Base-by-base conservation (phyloP, 1,284 basidiomycete genomes). In the Apiotrichum laibachii region DNA sequence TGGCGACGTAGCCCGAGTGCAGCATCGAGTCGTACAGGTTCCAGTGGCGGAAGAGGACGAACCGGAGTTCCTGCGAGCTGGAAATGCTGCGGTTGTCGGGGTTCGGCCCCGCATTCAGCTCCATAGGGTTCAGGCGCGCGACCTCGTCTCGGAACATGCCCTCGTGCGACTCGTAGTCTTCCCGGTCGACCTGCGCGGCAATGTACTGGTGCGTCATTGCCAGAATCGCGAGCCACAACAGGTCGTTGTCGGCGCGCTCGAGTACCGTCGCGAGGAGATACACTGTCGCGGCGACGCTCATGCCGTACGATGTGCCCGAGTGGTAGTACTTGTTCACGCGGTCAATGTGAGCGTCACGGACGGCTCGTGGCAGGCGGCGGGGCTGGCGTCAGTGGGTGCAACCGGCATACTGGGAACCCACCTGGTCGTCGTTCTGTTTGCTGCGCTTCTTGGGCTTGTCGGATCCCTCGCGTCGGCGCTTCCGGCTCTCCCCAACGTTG, bases 1-100 rank as follows among this genome's bases (percentile, higher is more conserved):
- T 88, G 1, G 94, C 95, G 16, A 99, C 88, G 71, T 99, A 99
- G 63, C 89, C 88, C 1, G 93, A 96, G 75, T 99, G 95, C 72
- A 89, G 88, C 95, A 99, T 99, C 13, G 92, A 86, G 71, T 97
- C 93, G 73, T 98, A 98, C 44, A 99, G 78, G 50, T 88, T 96
- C 96, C 96, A 99, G 79, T 99, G 96, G 54, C 95, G 84, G 76
- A 96, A 95, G 50, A 99, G 82, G 77, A 88, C 92, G 76, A 99
- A 99, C 13, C 96, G 84, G 55, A 96, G 81, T 73, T 98, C 93
- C 53, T 93, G 90, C 37, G 85, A 86, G 40, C 85, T 82, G 39
- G 90, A 84, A 57, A 97, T 86, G 35, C 86, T 86, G 56, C 84
- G 81, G 73, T 97, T 92, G 67, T 96, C 92, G 0, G 81, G 79